phyloP scores from a whole-genome alignment of 768 basidiomycete genomes.

The Rhodotorula taiwanensis region DNA sequence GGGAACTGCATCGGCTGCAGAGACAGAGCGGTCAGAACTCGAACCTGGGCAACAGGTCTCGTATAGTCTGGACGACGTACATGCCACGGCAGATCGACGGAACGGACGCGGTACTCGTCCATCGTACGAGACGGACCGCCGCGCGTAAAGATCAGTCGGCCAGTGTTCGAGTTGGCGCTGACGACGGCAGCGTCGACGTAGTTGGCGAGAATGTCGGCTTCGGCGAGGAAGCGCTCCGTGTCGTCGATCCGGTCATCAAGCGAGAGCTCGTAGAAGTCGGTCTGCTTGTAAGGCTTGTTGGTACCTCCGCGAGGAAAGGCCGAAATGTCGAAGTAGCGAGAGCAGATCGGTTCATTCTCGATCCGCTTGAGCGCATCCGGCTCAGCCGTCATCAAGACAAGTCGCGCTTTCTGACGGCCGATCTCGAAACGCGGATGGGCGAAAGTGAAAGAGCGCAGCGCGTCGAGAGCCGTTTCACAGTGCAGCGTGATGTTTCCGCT shows the following conservation, averaged over 20 bases:
- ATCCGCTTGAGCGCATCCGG: slow-evolving; percentile 12
- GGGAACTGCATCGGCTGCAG: slow-evolving; percentile 2
- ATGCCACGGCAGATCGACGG: slow-evolving; percentile 23
- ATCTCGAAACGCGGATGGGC: background rate
- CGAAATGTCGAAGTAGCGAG: background rate
- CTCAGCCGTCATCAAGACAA: slow-evolving; percentile 29
- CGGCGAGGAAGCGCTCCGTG: slow-evolving; percentile 4
- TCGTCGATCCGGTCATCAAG: background rate
- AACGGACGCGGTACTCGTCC: background rate
- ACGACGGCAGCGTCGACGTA: slow-evolving; percentile 20
- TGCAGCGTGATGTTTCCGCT: slow-evolving; percentile 28
- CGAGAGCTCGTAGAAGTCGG: background rate
- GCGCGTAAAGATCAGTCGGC: slow-evolving; percentile 7
- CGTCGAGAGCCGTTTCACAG: slow-evolving; percentile 13
- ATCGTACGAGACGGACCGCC: slow-evolving; percentile 10
- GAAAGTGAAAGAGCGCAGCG: background rate
- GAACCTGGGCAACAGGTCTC: too few species aligned
- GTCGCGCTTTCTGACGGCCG: background rate
- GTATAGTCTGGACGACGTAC: background rate
- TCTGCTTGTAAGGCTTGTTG: slow-evolving; percentile 9
- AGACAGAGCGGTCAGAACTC: too few species aligned
- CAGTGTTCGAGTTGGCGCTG: slow-evolving; percentile 26
- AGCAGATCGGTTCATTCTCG: background rate
- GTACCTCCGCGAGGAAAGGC: background rate
- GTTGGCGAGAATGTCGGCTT: slow-evolving; percentile 20